Evolutionary conservation across 345 rosid species (phyloP).

Genomic region (Schrenkiella parvula): DNA sequence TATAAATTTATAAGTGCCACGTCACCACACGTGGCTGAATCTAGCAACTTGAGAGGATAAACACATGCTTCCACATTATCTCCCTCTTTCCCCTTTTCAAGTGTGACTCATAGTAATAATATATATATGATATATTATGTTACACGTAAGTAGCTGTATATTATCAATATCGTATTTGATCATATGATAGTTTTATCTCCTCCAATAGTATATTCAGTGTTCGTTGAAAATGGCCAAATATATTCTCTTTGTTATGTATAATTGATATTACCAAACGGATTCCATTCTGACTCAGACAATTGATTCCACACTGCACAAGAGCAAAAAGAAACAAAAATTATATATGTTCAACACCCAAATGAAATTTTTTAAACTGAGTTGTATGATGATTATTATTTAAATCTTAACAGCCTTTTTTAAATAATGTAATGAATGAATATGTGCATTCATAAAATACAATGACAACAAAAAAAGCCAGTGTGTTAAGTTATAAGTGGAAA

Average conservation of each 20-base stretch:
- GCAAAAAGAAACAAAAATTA: background rate
- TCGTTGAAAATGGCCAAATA: conserved; percentile 5
- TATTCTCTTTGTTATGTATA: background rate
- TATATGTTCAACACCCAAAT: background rate
- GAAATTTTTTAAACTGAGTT: no score
- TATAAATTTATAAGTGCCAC: conserved; percentile 13
- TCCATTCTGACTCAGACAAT: background rate
- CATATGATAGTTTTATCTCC: background rate
- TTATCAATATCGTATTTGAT: background rate
- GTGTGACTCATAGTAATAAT: background rate
- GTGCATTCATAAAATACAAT: background rate
- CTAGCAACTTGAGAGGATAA: conserved; percentile 32
- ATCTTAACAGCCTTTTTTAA: background rate
- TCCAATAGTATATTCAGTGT: background rate
- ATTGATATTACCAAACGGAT: conserved; percentile 1
- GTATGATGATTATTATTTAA: background rate
- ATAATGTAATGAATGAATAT: background rate
- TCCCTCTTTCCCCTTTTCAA: background rate
- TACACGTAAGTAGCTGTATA: conserved; percentile 4
- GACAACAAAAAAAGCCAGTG: background rate
- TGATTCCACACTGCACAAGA: no score
- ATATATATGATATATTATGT: background rate
- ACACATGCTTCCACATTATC: conserved; percentile 29
- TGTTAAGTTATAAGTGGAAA: background rate
- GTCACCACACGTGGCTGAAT: conserved; percentile 35